phyloP scores from a whole-genome alignment of 768 basidiomycete species.

The Kwoniella bestiolae region DNA sequence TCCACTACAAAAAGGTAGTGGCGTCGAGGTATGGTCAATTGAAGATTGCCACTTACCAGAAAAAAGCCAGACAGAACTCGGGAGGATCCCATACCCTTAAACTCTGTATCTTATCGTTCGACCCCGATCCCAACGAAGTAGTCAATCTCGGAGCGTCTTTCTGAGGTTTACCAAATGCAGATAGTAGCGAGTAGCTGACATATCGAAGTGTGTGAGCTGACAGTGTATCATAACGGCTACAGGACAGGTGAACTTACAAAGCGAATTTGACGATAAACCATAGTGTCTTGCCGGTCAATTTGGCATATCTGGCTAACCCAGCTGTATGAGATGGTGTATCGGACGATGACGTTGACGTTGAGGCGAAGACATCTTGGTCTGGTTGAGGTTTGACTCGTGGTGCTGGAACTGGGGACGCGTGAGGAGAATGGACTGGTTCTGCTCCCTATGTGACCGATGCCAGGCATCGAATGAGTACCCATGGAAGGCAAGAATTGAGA shows the following conservation, averaged over 20 bases:
- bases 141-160: neutral
- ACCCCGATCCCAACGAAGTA: constrained; percentile 1
- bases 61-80: constrained; percentile 54
- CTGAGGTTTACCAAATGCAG: constrained; percentile 32
- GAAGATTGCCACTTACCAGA: constrained; percentile 47
- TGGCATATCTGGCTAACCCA: neutral
- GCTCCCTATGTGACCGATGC: too few species aligned
- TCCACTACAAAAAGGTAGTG: neutral
- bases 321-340: neutral
- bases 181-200: constrained; percentile 25
- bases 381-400: constrained; percentile 26
- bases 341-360: neutral
- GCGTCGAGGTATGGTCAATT: too few species aligned
- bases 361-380: constrained; percentile 26
- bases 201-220: neutral
- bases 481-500: neutral
- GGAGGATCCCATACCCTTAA: constrained; percentile 56
- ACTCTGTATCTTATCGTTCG: constrained; percentile 48
- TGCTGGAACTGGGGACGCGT: constrained; percentile 43
- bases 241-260: constrained; percentile 28
- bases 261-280: constrained; percentile 29
- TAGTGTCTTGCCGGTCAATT: constrained; percentile 17
- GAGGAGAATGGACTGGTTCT: constrained; percentile 48
- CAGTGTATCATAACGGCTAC: neutral
- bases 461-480: neutral